Conservation (phyloP, 2,329 filamentous ascomycete genomes). For the Colletotrichum liaoningense region DNA sequence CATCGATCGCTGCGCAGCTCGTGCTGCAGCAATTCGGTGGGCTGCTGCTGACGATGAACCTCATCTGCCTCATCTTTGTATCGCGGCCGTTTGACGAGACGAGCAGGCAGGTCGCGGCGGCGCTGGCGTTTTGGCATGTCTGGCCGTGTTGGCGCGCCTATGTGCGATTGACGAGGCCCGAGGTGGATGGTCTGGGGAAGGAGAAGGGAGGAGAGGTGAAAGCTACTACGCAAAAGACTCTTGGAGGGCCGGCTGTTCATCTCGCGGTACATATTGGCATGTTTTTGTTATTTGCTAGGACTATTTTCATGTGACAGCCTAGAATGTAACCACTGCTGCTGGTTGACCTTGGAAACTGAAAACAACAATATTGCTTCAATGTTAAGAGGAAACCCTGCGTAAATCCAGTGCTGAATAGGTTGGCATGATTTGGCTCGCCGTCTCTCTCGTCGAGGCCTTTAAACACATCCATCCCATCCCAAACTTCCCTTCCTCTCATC, state of each 20-base stretch:
- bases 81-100: slow-evolving; percentile 46
- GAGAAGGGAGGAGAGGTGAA: not conserved
- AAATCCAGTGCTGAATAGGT: not conserved
- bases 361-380: not conserved
- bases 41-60: slow-evolving; percentile 56
- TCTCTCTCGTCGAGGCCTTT: not conserved
- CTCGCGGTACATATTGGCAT: slow-evolving; percentile 54
- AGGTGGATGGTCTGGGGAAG: slow-evolving; percentile 16
- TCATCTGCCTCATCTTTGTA: slow-evolving; percentile 54
- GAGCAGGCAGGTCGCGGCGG: slow-evolving; percentile 48
- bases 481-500: not conserved
- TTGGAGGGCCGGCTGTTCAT: slow-evolving; percentile 61
- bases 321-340: not conserved
- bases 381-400: not conserved
- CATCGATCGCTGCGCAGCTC: slow-evolving; percentile 53
- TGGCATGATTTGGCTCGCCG: not conserved
- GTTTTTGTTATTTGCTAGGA: slow-evolving; percentile 47
- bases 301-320: slow-evolving; percentile 30
- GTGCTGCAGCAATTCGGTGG: slow-evolving; percentile 61
- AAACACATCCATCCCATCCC: not conserved
- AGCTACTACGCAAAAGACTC: slow-evolving; percentile 38
- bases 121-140: slow-evolving; percentile 60
- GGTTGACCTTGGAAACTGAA: not conserved
- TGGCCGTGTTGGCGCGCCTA: slow-evolving; percentile 60
- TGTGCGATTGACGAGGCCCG: slow-evolving; percentile 43